Base-by-base conservation (phyloP, 2,329 filamentous ascomycete genomes). In the Orbilia ellipsospora region DNA sequence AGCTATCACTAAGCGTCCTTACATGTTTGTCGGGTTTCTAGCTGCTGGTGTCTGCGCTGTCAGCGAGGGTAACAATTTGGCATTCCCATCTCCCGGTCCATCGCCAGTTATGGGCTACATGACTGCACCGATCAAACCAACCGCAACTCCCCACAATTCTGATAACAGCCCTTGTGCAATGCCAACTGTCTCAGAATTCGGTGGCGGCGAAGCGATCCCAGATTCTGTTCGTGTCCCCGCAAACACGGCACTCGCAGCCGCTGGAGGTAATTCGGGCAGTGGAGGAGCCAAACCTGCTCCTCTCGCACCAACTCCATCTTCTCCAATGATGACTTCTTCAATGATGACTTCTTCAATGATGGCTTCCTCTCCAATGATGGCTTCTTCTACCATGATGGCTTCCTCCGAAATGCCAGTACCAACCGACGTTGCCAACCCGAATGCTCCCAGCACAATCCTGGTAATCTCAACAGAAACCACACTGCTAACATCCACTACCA, bases 21-120 rank as follows among this genome's bases (percentile, higher is more conserved):
- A 16, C 15, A 77, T 77, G 60, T 77, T 77, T 55, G 57, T 77
- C 12, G 73, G 66, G 7, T 45, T 56, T n/a, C 20, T 72, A 20
- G 40, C 52, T 3, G 12, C 23, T 1, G 73, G 55, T 3, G n/a
- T 36, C 36, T 77, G 73, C 61, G 8, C 28, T 3, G 23, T 62
- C 42, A n/a, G 6, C 8, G 66, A 72, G 50, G 5, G 18, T 16
- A 50, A 20, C 12, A 72, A 77, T 20, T 42, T 77, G 5, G 52
- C 65, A 8, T 77, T 77, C 56, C 73, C 73, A 7, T 55, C 62
- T 0, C 66, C 73, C 13, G 73, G 73, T 18, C 40, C 57, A 23
- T 13, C 5, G 5, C 31, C 31, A 10, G 31, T 36, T 36, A 36
- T 36, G 31, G 31, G 6, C 10, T 36, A 36, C 10, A 1, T 10